Evolutionary conservation across 495 filamentous ascomycete species (phyloP).

Genomic region (Chlorociboria aeruginascens): DNA sequence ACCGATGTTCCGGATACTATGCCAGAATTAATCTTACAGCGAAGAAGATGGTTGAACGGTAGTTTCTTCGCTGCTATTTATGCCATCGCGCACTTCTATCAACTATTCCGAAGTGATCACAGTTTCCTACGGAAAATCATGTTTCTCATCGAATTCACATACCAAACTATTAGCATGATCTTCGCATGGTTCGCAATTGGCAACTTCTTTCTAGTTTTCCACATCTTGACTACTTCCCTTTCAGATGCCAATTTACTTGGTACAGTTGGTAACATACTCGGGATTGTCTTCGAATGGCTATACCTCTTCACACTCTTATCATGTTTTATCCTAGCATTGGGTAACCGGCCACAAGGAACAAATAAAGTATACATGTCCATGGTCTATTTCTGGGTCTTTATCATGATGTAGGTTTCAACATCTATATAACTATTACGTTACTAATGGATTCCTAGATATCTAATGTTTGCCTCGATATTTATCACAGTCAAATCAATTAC

Average conservation of each 20-base stretch:
- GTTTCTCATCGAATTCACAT: constrained; percentile 85
- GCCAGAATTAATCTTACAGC: constrained; percentile 90
- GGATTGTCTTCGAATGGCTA: constrained; percentile 89
- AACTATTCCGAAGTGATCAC: constrained; percentile 88
- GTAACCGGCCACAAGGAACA: constrained; percentile 91
- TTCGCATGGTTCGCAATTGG: constrained; percentile 99
- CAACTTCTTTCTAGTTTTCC: constrained; percentile 99
- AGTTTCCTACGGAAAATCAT: constrained; percentile 76
- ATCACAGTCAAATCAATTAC: constrained; percentile 85
- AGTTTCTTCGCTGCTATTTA: constrained; percentile 98
- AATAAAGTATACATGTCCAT: constrained; percentile 91
- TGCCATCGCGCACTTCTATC: constrained; percentile 84
- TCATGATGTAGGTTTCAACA: constrained; percentile 63
- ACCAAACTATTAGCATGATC: constrained; percentile 90
- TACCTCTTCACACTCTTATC: constrained; percentile 86
- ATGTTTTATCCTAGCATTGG: constrained; percentile 90
- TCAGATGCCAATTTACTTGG: constrained; percentile 55
- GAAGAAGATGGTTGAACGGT: constrained; percentile 95
- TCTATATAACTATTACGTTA: neutral
- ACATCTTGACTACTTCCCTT: constrained; percentile 84
- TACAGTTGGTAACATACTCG: constrained; percentile 62
- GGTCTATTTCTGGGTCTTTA: constrained; percentile 91
- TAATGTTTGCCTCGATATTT: constrained; percentile 89
- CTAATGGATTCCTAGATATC: constrained; percentile 43
- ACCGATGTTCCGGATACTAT: constrained; percentile 96